phyloP scores from a whole-genome alignment of 2,329 filamentous ascomycete genomes.

The Fusarium sp. region DNA sequence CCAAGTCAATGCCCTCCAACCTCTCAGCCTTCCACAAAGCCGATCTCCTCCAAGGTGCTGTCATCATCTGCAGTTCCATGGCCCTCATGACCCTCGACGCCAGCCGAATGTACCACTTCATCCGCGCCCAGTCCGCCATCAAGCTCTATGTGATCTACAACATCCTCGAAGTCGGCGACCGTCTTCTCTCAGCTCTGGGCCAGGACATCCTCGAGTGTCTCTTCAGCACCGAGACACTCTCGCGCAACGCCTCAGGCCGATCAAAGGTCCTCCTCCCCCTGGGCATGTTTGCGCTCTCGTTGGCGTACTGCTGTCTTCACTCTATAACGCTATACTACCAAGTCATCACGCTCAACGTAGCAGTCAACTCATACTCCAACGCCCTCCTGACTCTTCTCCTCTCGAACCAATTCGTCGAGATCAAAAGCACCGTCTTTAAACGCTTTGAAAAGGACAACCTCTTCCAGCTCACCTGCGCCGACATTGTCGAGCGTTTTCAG shows the following conservation, averaged over 20 bases:
- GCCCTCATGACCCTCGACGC: conserved; percentile 92
- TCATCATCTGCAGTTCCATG: conserved; percentile 87
- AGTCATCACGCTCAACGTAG: conserved; percentile 96
- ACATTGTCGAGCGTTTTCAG: conserved; percentile 96
- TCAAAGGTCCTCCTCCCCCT: conserved; percentile 91
- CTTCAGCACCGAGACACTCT: conserved; percentile 91
- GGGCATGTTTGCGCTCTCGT: conserved; percentile 88
- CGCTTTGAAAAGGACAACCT: conserved; percentile 98
- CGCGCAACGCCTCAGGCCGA: conserved; percentile 85
- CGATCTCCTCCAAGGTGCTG: conserved; percentile 87
- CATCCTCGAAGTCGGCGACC: conserved; percentile 91
- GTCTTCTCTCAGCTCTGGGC: conserved; percentile 87
- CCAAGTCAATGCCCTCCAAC: conserved; percentile 85
- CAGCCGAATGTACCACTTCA: conserved; percentile 97
- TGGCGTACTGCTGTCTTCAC: conserved; percentile 89
- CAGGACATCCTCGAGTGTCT: conserved; percentile 97
- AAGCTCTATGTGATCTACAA: conserved; percentile 99
- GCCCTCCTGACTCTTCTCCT: conserved; percentile 90
- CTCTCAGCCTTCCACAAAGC: conserved; percentile 92
- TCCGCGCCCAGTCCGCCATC: conserved; percentile 94
- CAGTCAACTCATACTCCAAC: conserved; percentile 98
- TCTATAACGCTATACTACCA: conserved; percentile 93
- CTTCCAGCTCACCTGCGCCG: conserved; percentile 95
- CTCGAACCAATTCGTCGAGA: conserved; percentile 98
- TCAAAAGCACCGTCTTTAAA: conserved; percentile 98